Percentiles rank a stretch among this genome's conserved stretches.
Conservation (phyloP, 768 basidiomycete genomes). For the Suillus discolor region DNA sequence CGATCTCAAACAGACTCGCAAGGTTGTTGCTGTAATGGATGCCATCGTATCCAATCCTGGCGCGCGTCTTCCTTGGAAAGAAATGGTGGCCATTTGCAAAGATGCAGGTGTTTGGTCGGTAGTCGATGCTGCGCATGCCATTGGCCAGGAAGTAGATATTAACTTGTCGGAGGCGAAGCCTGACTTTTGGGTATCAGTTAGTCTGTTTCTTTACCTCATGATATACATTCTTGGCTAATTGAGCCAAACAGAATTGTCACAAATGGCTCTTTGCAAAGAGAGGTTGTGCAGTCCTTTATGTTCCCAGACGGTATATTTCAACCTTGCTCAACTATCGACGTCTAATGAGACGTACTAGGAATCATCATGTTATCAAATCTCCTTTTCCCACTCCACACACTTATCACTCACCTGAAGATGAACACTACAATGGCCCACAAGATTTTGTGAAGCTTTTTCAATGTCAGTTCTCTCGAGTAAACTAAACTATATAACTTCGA, state of each 20-base stretch:
- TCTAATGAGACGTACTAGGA: slow-evolving; percentile 38
- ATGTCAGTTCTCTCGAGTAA: slow-evolving; percentile 26
- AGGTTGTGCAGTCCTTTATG: slow-evolving; percentile 70
- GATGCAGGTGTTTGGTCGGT: slow-evolving; percentile 65
- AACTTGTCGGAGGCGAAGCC: slow-evolving; percentile 57
- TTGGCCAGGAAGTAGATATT: slow-evolving; percentile 70
- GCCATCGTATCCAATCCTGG: slow-evolving; percentile 65
- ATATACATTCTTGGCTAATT: neutral
- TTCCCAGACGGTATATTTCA: slow-evolving; percentile 53
- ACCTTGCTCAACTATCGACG: neutral
- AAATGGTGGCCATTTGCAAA: slow-evolving; percentile 62
- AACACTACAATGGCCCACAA: slow-evolving; percentile 28
- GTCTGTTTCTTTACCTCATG: slow-evolving; percentile 20
- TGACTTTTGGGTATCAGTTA: slow-evolving; percentile 80
- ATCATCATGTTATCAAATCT: slow-evolving; percentile 63
- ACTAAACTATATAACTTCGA: neutral
- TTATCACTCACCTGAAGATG: slow-evolving; percentile 52
- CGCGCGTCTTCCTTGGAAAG: slow-evolving; percentile 67
- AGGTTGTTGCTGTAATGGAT: slow-evolving; percentile 73
- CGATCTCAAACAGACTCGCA: slow-evolving; percentile 32
- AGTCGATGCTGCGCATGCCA: slow-evolving; percentile 80
- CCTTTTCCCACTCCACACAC: slow-evolving; percentile 57
- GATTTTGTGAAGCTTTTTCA: slow-evolving; percentile 54
- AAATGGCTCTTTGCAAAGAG: slow-evolving; percentile 84
- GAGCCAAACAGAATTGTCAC: slow-evolving; percentile 66